Evolutionary conservation across 1,284 basidiomycete genomes (phyloP), one percentile per base, ranked within the genome.

Genomic region (Phellopilus nigrolimitatus): DNA sequence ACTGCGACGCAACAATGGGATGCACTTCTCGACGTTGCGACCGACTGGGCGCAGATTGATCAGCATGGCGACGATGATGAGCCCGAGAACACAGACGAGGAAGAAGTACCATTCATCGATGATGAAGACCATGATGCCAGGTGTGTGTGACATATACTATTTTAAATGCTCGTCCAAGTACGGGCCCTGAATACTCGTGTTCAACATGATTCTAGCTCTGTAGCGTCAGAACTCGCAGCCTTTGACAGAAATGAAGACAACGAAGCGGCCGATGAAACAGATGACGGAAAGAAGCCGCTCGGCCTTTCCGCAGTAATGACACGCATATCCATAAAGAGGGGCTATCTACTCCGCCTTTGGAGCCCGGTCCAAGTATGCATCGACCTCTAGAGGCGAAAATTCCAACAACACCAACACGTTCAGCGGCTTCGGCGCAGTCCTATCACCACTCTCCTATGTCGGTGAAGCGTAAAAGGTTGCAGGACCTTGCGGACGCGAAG

Each of bases 1-100:
- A 75, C 72, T 24, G 74, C 75, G 25, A 62, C 62, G 9, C 62
- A 72, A 33, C 72, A 75, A 47, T 80, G 76, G 76, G 76, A 80
- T 57, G 58, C 61, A 17, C 61, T 79, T 6, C 62, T 76, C 1
- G 65, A 70, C 4, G 61, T 76, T 2, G 76, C 75, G 3, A 62
- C 62, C 30, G 59, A 63, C 17, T 76, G 71, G 69, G 65, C 67
- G 17, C 61, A 58, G 42, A 65, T 71, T 37, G 74, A 77, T 56
- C 56, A 56, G 1, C 59, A 65, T 22, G 60, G 69, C 38, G 67
- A 64, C 45, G 52, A 42, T 21, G 31, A 53, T 7, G 38, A 31
- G 13, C 39, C 30, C 10, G 59, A 63, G 44, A 68, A 68, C 28
- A 70, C 69, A 4, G 68, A 65, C 34, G 74, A 73, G 52, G 73